These are phyloP conservation scores for Uronychia binucleata DNA, from an alignment of 73 alveolate genomes.

Conservation along the genomic window DNA sequence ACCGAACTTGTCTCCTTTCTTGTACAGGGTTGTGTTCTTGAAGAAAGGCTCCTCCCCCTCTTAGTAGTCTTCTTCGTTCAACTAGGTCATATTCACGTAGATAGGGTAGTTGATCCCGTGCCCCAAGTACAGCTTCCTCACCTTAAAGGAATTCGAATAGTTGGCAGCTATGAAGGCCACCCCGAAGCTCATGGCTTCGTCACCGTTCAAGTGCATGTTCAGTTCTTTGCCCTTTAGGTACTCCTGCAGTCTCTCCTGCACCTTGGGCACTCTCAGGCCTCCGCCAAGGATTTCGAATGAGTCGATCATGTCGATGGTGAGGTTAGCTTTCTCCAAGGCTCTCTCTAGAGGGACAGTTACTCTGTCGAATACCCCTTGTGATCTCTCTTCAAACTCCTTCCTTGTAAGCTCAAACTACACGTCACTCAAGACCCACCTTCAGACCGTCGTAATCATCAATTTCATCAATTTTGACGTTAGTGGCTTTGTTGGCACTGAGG, in stretches of 20 bases:
- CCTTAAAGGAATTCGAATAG: slow-evolving; percentile 57
- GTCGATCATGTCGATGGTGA: slow-evolving; percentile 73
- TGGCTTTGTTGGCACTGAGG: slow-evolving; percentile 93
- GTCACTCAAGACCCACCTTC: slow-evolving; percentile 69
- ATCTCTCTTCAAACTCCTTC: slow-evolving; percentile 76
- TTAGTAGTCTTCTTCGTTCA: neutral
- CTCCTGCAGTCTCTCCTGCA: slow-evolving; percentile 79
- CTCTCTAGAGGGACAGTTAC: slow-evolving; percentile 81
- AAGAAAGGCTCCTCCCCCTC: slow-evolving; percentile 2
- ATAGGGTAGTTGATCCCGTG: slow-evolving; percentile 3
- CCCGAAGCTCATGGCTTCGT: slow-evolving; percentile 98
- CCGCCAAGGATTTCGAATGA: slow-evolving; percentile 97
- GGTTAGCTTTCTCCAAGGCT: slow-evolving; percentile 64
- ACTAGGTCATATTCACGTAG: slow-evolving; percentile 4
- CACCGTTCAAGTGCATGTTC: slow-evolving; percentile 97
- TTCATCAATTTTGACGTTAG: slow-evolving; percentile 72
- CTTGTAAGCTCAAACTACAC: slow-evolving; percentile 69
- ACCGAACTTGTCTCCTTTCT: slow-evolving; percentile 12
- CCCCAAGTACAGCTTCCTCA: slow-evolving; percentile 44
- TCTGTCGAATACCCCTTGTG: slow-evolving; percentile 51
- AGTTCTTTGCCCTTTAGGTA: slow-evolving; percentile 69
- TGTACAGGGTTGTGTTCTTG: slow-evolving; percentile 1
- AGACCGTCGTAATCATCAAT: slow-evolving; percentile 19
- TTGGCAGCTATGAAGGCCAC: slow-evolving; percentile 97
- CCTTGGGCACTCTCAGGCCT: slow-evolving; percentile 94